phyloP scores from a whole-genome alignment of 1,284 basidiomycete species.

The Moesziomyces globuligerus region DNA sequence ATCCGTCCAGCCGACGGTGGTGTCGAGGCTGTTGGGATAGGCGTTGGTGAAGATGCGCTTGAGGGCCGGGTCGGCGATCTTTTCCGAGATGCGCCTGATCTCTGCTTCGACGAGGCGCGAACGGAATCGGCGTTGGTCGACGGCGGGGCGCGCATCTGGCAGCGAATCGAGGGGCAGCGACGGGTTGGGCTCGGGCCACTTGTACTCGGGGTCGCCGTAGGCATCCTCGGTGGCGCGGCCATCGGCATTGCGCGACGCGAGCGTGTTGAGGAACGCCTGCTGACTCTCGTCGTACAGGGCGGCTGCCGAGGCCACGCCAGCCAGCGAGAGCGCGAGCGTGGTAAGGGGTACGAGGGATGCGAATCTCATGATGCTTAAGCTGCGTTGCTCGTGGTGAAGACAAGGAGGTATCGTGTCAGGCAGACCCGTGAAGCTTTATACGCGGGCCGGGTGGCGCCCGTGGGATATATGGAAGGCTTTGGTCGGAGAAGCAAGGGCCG shows the following conservation, averaged over 20 bases:
- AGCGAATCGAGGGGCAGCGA: conserved; percentile 33
- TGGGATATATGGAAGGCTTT: conserved; percentile 3
- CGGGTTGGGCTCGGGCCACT: conserved; percentile 21
- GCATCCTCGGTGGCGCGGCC: conserved; percentile 39
- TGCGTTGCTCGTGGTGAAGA: too few relatives aligned
- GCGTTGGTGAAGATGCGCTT: conserved; percentile 45
- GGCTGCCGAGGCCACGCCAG: conserved; percentile 1
- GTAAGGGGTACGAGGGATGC: conserved; percentile 15
- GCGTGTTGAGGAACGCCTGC: conserved; percentile 7
- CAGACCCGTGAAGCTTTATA: too few relatives aligned
- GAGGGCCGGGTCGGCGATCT: conserved; percentile 44
- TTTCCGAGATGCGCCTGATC: conserved; percentile 29
- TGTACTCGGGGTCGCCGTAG: conserved; percentile 37
- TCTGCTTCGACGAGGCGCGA: conserved; percentile 45
- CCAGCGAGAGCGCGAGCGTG: conserved; percentile 19
- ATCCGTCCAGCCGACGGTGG: conserved; percentile 53
- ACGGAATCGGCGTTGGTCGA: conserved; percentile 28
- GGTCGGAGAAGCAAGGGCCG: conserved; percentile 2
- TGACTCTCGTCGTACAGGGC: background rate
- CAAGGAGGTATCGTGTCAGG: too few relatives aligned
- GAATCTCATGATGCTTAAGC: conserved; percentile 19
- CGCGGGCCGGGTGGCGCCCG: background rate
- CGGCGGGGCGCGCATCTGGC: conserved; percentile 37
- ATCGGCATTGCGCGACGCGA: conserved; percentile 22
- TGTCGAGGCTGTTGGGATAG: conserved; percentile 52